Evolutionary conservation across 2,329 filamentous ascomycete species (phyloP), one percentile per base, ranked within the genome.

Genomic region (Myotisia sp.): DNA sequence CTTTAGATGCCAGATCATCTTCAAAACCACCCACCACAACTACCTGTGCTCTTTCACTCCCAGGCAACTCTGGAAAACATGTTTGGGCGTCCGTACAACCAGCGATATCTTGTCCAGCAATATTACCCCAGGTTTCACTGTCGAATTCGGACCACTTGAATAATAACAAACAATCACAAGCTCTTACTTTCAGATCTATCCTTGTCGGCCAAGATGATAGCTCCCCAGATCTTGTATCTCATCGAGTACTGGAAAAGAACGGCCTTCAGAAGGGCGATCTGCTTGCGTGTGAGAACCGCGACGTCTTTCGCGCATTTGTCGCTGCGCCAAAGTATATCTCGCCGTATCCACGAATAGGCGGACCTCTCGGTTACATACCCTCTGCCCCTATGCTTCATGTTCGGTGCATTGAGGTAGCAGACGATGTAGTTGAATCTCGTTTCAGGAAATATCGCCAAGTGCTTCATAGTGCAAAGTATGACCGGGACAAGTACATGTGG

Each of bases 321-420:
- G 34, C 44, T 18, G 33, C 42, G 22, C 41, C 41, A 2, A 37
- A 48, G 18, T 52, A 54, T 31, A 34, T 47, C 4, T 56, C 53
- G 1, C 54, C 54, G 5, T 57, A 56, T 37, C 50, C 50, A 10
- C 33, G 29, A 12, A 42, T 44, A 18, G 42, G 44, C 9, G 48
- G 49, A 2, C 39, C 40, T 6, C 32, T 54, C 16, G 49, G 46
- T 2, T 53, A 53, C 32, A 39, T 51, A 28, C 49, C 49, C 19
- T 56, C 54, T 4, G 38, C 50, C 6, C 52, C 53, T 3, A 37
- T 21, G 3, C 29, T 52, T 16, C 51, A 56, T 31, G 43, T 49
- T 21, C 48, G 43, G 36, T 50, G 37, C 7, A 42, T 52, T 14
- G 44, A 49, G 33, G 44, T 49, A 13, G 41, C 44, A 2, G 38